Evolutionary conservation across 139 green algal species (phyloP).

Genomic region (Coelastrella sp.): DNA sequence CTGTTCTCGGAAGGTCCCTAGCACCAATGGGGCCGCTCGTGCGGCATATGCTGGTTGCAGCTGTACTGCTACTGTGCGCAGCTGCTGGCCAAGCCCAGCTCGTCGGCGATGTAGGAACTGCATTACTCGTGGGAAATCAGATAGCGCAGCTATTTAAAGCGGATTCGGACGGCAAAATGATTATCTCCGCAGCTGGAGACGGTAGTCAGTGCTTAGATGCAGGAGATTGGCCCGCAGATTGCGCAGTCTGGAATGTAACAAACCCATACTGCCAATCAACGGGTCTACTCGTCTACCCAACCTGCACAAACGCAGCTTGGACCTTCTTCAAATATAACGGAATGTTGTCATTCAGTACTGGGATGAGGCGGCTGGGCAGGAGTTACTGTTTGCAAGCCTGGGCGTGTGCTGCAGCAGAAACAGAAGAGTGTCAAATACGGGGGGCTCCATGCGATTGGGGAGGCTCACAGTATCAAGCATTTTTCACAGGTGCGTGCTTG

Average conservation of each 20-base stretch:
- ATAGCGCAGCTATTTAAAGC: slow-evolving; percentile 7
- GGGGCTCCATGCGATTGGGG: slow-evolving; percentile 28
- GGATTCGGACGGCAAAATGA: slow-evolving; percentile 31
- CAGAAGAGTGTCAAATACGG: background rate
- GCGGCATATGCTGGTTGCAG: background rate
- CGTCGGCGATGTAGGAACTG: slow-evolving; percentile 4
- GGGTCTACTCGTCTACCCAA: slow-evolving; percentile 6
- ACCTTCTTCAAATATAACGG: slow-evolving; percentile 43
- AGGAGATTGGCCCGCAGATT: slow-evolving; percentile 16
- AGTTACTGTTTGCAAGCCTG: background rate
- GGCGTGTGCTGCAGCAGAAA: background rate
- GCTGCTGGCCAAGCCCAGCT: background rate
- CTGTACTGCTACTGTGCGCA: background rate
- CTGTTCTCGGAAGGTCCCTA: background rate
- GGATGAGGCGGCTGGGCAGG: slow-evolving; percentile 2
- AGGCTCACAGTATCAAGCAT: slow-evolving; percentile 20
- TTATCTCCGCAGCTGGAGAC: slow-evolving; percentile 26
- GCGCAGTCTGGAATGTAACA: background rate
- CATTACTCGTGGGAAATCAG: background rate
- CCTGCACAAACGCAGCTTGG: slow-evolving; percentile 22
- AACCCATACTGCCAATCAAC: slow-evolving; percentile 19
- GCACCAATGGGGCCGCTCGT: background rate
- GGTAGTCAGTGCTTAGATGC: slow-evolving; percentile 29
- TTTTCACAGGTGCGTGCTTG: background rate
- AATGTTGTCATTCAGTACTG: slow-evolving; percentile 23